Conservation (phyloP, 129 eudicot species). For the Flaveria bidentis region DNA sequence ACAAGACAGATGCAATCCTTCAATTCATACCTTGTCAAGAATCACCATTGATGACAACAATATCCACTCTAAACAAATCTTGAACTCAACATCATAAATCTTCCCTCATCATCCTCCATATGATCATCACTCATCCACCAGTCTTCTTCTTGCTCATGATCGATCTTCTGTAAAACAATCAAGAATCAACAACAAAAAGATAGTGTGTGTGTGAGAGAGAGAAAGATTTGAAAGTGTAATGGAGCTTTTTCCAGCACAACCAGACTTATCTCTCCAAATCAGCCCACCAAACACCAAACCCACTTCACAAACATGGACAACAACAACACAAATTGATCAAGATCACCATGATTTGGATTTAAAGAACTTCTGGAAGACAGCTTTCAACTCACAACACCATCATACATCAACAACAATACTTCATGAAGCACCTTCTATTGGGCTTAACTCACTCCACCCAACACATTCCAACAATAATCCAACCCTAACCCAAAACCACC, state of each 20-base stretch:
- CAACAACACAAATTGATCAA: conserved; percentile 24
- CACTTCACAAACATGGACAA: conserved; percentile 50
- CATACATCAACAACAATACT: conserved; percentile 21
- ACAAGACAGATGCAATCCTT: conserved; percentile 44
- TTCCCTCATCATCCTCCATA: conserved; percentile 20
- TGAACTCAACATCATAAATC: conserved; percentile 22
- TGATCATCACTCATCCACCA: conserved; percentile 3
- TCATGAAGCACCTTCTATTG: conserved; percentile 6
- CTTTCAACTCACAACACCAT: conserved; percentile 55
- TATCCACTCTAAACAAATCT: not conserved
- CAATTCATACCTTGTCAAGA: conserved; percentile 44
- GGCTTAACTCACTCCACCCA: conserved; percentile 19
- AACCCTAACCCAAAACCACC: conserved; percentile 36
- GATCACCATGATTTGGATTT: conserved; percentile 53
- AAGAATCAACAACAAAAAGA: not conserved
- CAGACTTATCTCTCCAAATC: conserved; percentile 92
- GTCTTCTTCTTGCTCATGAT: conserved; percentile 19
- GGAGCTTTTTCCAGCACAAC: conserved; percentile 97
- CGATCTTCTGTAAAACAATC: conserved; percentile 8
- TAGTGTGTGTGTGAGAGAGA: not conserved
- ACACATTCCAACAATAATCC: conserved; percentile 29
- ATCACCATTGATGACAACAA: conserved; percentile 24
- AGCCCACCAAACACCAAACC: conserved; percentile 82
- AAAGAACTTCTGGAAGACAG: conserved; percentile 62
- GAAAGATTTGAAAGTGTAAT: conserved; percentile 34